Base-by-base conservation (phyloP, 371 early-diverging fungal species). In the Zychaea mexicana region DNA sequence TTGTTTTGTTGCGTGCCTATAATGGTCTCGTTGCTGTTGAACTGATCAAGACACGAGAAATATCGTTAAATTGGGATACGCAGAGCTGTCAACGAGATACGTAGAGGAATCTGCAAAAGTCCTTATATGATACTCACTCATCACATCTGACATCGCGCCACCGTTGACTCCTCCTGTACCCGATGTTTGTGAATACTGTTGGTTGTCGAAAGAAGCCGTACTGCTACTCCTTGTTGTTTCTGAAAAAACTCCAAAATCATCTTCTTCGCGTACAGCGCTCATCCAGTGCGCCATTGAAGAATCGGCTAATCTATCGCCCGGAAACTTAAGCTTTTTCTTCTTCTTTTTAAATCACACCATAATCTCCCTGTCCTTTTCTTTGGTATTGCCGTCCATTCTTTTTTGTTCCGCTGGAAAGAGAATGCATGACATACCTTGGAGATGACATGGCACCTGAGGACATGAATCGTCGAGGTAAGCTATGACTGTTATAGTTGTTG, bases 11-110 rank as follows among this genome's bases (percentile, higher is more conserved):
- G 39, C 38, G 31, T 47, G 45, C 0, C 36, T 49, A 26, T 60
- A 60, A 60, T 60, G 52, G 21, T 60, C 52, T 30, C 45, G 61
- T 45, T 47, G 52, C 13, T 47, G 49, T 49, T 49, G 49, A 22
- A 49, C 49, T 49, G 26, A n/a, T n/a, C n/a, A n/a, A n/a, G n/a
- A n/a, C n/a, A n/a, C n/a, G n/a, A n/a, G n/a, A n/a, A n/a, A n/a
- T n/a, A n/a, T n/a, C n/a, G n/a, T n/a, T n/a, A n/a, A n/a, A n/a
- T n/a, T n/a, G n/a, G n/a, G n/a, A n/a, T n/a, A n/a, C n/a, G n/a
- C n/a, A n/a, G n/a, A n/a, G n/a, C n/a, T n/a, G n/a, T n/a, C n/a
- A n/a, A n/a, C n/a, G n/a, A n/a, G n/a, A n/a, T n/a, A n/a, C n/a
- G n/a, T n/a, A n/a, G n/a, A n/a, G n/a, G n/a, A n/a, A n/a, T n/a